A percentile compares a stretch with the other conserved stretches of the same genome.
phyloP scores from a whole-genome alignment of 2,329 filamentous ascomycete genomes.

The Pyrenochaeta sp. region DNA sequence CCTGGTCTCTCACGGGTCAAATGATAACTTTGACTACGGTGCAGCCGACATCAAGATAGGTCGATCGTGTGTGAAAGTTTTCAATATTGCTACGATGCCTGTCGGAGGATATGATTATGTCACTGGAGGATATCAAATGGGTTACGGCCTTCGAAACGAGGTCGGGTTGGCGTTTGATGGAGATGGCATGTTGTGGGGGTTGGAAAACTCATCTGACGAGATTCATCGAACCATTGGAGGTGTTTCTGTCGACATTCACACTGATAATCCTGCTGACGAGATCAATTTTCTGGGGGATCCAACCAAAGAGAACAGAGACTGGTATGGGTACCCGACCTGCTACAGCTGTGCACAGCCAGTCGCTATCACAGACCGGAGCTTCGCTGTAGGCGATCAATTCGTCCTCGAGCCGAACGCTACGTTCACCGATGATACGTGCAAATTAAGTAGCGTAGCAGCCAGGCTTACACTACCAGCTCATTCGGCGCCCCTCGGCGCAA shows the following conservation, averaged over 20 bases:
- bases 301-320: constrained; percentile 52
- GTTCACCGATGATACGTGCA: constrained; percentile 37
- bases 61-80: constrained; percentile 70
- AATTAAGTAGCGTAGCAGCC: constrained; percentile 19
- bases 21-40: constrained; percentile 66
- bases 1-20: constrained; percentile 71
- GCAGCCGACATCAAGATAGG: constrained; percentile 63
- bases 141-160: constrained; percentile 75
- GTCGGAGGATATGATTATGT: constrained; percentile 51
- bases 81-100: constrained; percentile 54
- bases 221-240: constrained; percentile 61
- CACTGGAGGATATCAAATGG: constrained; percentile 59
- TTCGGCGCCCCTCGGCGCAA: constrained; percentile 38
- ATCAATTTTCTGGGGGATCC: constrained; percentile 72
- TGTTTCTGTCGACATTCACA: constrained; percentile 65
- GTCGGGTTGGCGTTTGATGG: constrained; percentile 65
- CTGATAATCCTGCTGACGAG: constrained; percentile 76
- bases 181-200: constrained; percentile 50
- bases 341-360: constrained; percentile 65
- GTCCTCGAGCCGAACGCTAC: constrained; percentile 41
- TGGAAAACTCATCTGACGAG: constrained; percentile 75
- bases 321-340: constrained; percentile 76
- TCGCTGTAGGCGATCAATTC: constrained; percentile 38
- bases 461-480: constrained; percentile 33
- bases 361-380: constrained; percentile 30